Base-by-base conservation (phyloP, 441 rosid genomes). In the Melastoma candidum region DNA sequence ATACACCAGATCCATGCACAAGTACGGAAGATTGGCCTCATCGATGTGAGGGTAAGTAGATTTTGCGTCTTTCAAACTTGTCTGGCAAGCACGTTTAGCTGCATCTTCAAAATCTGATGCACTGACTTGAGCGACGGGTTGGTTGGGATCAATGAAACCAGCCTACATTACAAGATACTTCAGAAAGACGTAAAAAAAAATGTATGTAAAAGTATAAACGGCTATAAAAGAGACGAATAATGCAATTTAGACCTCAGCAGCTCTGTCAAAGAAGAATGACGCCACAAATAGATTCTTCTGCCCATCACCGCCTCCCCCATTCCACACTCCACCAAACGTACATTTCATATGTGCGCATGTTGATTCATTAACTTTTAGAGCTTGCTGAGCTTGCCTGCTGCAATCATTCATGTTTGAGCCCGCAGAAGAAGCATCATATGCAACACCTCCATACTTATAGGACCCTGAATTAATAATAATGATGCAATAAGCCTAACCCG, bases 221-320 rank as follows among this genome's bases (percentile, higher is more conserved):
- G 36, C 36, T 17, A 17, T 17, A 6, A 3, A 29, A 29, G 36
- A 29, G 7, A 29, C 7, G 36, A 26, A 13, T 12, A 4, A 10
- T 32, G 14, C 7, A 29, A 50, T 57, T 46, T 46, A 46, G 75
- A 93, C 97, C 99, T 89, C 87, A 32, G 96, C 96, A 63, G 99
- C 99, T 69, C 97, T 73, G 75, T 93, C 99, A 55, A 74, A 93
- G 84, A 89, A 93, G 68, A 93, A 93, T 0, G 99, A 93, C 44
- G 97, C 97, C 9, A 89, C 93, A 54, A 93, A 86, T 59, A 89
- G 67, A 48, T 84, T 80, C 71, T 81, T 89, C 57, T 86, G 95
- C 54, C 98, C 98, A 77, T 86, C 97, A 52, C 98, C 97, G 10
- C 97, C 96, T 55, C 98, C 98, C 22, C 98, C 98, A 47, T 88